These are phyloP conservation scores for Lactifluus rugatus DNA, from an alignment of 768 basidiomycete species.

Conservation along the genomic window DNA sequence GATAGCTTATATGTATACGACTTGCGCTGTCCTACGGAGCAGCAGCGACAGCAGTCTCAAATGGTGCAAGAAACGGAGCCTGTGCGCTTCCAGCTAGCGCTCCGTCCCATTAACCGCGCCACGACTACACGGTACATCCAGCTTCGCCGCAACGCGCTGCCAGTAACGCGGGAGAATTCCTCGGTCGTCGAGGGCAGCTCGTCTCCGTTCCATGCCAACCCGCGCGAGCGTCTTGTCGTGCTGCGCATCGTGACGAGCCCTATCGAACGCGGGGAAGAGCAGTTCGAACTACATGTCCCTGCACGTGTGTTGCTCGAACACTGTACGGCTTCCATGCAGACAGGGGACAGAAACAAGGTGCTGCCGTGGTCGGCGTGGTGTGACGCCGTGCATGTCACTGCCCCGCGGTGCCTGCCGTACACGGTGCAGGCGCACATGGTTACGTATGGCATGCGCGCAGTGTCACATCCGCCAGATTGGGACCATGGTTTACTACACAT, in stretches of 20 bases:
- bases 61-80: background rate
- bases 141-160: conserved; percentile 5
- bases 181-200: background rate
- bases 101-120: background rate
- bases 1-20: conserved; percentile 11
- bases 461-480: conserved; percentile 7
- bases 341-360: background rate
- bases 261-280: conserved; percentile 4
- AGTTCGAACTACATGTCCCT: conserved; percentile 8
- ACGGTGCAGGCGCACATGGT: background rate
- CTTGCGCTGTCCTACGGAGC: background rate
- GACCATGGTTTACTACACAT: background rate
- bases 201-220: conserved; percentile 6
- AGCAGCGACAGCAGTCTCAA: background rate
- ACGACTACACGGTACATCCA: conserved; percentile 6
- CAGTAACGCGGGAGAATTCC: background rate
- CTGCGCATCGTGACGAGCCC: conserved; percentile 7
- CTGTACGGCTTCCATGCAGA: background rate
- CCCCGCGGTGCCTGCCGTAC: background rate
- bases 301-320: background rate
- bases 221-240: conserved; percentile 1
- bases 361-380: conserved; percentile 6
- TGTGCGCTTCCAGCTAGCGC: background rate
- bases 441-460: conserved; percentile 3
- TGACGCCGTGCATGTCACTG: background rate